Base-by-base conservation (phyloP, 2,329 filamentous ascomycete genomes). In the Colletotrichum sp. region DNA sequence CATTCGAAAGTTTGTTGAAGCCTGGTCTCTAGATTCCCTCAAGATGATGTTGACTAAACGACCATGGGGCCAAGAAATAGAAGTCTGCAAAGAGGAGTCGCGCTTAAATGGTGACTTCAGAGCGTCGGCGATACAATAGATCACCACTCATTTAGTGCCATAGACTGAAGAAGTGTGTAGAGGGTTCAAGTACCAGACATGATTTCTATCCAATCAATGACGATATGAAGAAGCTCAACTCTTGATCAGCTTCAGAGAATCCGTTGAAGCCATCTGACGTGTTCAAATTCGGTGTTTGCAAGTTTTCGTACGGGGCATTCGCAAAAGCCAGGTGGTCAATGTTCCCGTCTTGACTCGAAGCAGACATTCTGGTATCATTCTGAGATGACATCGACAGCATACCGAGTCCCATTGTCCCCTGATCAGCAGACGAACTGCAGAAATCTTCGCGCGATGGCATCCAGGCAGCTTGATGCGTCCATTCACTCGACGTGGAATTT, bases 401-500 rank as follows among this genome's bases (percentile, higher is more conserved):
- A 7, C n/a, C n/a, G n/a, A 52, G n/a, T 21, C 43, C 43, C 10
- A 7, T 4, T 52, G n/a, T 52, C 43, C 10, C 12, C 43, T 52
- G 43, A 4, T 13, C 6, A 7, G 43, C 43, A 52, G 43, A 36
- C 13, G 6, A 13, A 52, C 12, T 13, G 43, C 6, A 52, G 10
- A 12, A 3, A 6, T 52, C 2, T 12, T 52, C 43, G n/a, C 13
- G 43, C 10, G 43, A 52, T 13, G n/a, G 0, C n/a, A 7, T 7
- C 5, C 43, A 52, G n/a, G n/a, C n/a, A 21, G 6, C 6, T 52
- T 7, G 43, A 21, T 13, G 43, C 43, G 43, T 52, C 43, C 43
- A 7, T 12, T 52, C 9, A 4, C 43, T 0, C 1, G 43, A 21
- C n/a, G n/a, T 21, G n/a, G 3, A 7, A 4, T 13, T 3, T 3